A percentile compares a stretch with the other conserved stretches of the same genome.
phyloP scores from a whole-genome alignment of 1,284 basidiomycete genomes.

The Puccinia coronata region DNA sequence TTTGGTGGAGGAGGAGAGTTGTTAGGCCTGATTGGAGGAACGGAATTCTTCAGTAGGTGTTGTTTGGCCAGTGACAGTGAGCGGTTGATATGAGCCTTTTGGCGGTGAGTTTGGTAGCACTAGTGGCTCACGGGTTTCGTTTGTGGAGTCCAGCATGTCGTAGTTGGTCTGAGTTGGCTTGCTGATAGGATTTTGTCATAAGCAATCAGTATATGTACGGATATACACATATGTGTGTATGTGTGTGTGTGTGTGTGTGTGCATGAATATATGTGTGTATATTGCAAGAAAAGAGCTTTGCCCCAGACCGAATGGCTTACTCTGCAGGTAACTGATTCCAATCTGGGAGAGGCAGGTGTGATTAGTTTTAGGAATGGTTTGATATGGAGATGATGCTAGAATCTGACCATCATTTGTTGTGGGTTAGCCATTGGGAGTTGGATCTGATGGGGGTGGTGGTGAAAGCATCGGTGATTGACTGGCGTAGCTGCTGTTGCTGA shows the following conservation, averaged over 20 bases:
- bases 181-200: too few species aligned
- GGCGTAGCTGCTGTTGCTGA: slow-evolving; percentile 18
- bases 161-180: neutral
- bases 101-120: slow-evolving; percentile 48
- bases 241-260: too few species aligned
- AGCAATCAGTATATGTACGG: too few species aligned
- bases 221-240: too few species aligned
- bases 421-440: neutral
- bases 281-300: too few species aligned
- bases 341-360: neutral
- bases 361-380: neutral
- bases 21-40: slow-evolving; percentile 19
- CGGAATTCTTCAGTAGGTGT: slow-evolving; percentile 44
- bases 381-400: neutral
- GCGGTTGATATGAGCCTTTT: slow-evolving; percentile 44
- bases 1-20: neutral
- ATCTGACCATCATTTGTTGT: slow-evolving; percentile 13
- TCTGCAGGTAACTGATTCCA: slow-evolving; percentile 24
- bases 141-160: slow-evolving; percentile 3
- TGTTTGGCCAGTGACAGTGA: slow-evolving; percentile 45
- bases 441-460: slow-evolving; percentile 9
- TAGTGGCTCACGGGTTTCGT: slow-evolving; percentile 46
- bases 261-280: too few species aligned
- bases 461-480: slow-evolving; percentile 45
- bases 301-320: neutral